Percentiles rank a stretch among this genome's conserved stretches.
phyloP scores from a whole-genome alignment of 805 yeast species.

The Metschnikowia anglica region DNA sequence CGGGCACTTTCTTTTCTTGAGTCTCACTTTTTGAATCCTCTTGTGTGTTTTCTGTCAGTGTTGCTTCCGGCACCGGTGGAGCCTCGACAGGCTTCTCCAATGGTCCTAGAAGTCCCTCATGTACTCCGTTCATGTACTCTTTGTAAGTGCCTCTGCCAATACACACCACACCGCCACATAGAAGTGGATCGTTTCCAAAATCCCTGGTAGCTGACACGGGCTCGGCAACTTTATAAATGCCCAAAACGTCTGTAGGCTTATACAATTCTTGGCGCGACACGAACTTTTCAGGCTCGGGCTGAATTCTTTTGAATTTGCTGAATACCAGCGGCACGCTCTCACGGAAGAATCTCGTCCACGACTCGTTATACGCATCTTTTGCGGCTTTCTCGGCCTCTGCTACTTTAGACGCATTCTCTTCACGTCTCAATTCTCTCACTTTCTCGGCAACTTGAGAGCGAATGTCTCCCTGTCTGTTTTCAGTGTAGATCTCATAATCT shows the following conservation, averaged over 20 bases:
- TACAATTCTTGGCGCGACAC: slow-evolving; percentile 39
- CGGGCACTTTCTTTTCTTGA: slow-evolving; percentile 4
- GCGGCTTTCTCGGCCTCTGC: slow-evolving; percentile 7
- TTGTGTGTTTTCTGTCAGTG: no score
- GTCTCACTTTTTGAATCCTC: neutral
- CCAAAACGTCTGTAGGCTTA: slow-evolving; percentile 49
- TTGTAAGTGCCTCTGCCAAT: slow-evolving; percentile 95
- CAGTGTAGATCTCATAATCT: slow-evolving; percentile 76
- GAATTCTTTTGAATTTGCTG: slow-evolving; percentile 15
- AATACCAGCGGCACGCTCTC: slow-evolving; percentile 13
- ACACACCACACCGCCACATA: slow-evolving; percentile 83
- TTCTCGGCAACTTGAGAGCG: slow-evolving; percentile 79
- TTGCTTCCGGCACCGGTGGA: slow-evolving; percentile 9
- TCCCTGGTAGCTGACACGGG: slow-evolving; percentile 40
- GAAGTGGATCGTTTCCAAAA: slow-evolving; percentile 38
- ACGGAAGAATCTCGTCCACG: slow-evolving; percentile 32
- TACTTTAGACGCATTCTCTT: slow-evolving; percentile 15
- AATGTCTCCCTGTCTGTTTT: slow-evolving; percentile 85
- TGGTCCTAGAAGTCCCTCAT: slow-evolving; percentile 95
- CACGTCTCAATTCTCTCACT: slow-evolving; percentile 66
- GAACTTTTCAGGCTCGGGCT: slow-evolving; percentile 28
- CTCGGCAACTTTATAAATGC: slow-evolving; percentile 46
- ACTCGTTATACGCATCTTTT: slow-evolving; percentile 19
- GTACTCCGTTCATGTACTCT: slow-evolving; percentile 86
- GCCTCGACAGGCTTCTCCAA: slow-evolving; percentile 48